A percentile compares a stretch with the other conserved stretches of the same genome.
Evolutionary conservation across 2,329 filamentous ascomycete genomes (phyloP).

Genomic region (Cercospora citrullina): DNA sequence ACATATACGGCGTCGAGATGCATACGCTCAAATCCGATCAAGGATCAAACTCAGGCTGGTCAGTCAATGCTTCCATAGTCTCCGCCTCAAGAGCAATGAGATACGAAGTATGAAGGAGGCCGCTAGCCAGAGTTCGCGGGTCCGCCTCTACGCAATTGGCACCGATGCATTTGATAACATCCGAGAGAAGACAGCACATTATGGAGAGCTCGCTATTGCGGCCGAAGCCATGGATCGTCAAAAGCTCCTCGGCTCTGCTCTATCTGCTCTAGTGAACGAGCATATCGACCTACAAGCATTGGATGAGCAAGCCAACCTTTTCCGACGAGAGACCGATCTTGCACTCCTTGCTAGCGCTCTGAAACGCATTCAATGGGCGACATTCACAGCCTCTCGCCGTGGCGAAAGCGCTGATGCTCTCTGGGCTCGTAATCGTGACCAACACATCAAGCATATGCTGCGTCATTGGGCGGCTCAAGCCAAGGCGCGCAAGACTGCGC

Average conservation of each 20-base stretch:
- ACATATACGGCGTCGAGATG: conserved; percentile 55
- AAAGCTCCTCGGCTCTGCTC: conserved; percentile 37
- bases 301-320: conserved; percentile 47
- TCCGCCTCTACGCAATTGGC: conserved; percentile 38
- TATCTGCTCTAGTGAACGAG: conserved; percentile 37
- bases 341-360: conserved; percentile 50
- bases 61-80: conserved; percentile 43
- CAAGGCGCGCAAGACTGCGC: conserved; percentile 29
- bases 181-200: conserved; percentile 35
- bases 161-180: conserved; percentile 40
- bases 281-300: conserved; percentile 32
- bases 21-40: conserved; percentile 56
- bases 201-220: conserved; percentile 34
- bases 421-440: conserved; percentile 54
- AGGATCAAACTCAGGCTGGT: conserved; percentile 57
- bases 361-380: conserved; percentile 58
- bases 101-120: conserved; percentile 43
- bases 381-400: conserved; percentile 56
- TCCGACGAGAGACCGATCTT: conserved; percentile 51
- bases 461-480: conserved; percentile 56
- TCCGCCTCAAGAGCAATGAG: conserved; percentile 40
- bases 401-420: conserved; percentile 56
- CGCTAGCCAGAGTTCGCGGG: conserved; percentile 41
- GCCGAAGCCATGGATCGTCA: conserved; percentile 35
- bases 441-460: conserved; percentile 57